phyloP scores from a whole-genome alignment of 129 eudicot genomes.

The Artemisia tridentata region DNA sequence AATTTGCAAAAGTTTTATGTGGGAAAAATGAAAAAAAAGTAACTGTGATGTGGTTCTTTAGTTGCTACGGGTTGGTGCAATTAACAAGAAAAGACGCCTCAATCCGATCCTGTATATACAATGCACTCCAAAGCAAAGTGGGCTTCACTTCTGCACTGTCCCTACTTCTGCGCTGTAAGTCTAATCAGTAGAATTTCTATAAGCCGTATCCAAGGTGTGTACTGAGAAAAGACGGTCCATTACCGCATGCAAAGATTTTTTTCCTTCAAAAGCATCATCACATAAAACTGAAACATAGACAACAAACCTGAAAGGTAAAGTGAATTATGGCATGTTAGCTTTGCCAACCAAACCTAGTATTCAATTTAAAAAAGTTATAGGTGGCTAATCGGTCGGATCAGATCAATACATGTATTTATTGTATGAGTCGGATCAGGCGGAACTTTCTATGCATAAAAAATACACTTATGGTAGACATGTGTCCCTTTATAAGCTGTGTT shows the following conservation, averaged over 20 bases:
- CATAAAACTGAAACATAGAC: too few relatives aligned
- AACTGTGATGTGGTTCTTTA: not conserved
- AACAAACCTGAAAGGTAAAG: too few relatives aligned
- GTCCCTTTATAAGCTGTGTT: too few relatives aligned
- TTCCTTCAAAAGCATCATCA: too few relatives aligned
- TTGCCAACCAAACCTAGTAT: too few relatives aligned
- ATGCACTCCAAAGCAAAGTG: conserved; percentile 69
- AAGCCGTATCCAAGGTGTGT: conserved; percentile 34
- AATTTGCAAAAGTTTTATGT: not conserved
- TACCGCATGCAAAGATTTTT: conserved; percentile 54
- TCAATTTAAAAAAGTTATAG: too few relatives aligned
- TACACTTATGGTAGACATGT: too few relatives aligned
- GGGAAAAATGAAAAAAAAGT: not conserved
- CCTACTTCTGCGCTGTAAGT: conserved; percentile 34
- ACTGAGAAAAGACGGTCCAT: conserved; percentile 51
- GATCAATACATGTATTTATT: too few relatives aligned
- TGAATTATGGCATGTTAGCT: too few relatives aligned
- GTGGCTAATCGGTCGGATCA: too few relatives aligned
- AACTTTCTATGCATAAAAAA: too few relatives aligned
- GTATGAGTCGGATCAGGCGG: too few relatives aligned
- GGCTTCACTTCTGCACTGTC: conserved; percentile 60
- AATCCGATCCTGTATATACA: conserved; percentile 64
- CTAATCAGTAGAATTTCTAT: conserved; percentile 26
- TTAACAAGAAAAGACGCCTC: conserved; percentile 41
- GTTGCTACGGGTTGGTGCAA: conserved; percentile 1